Conservation (phyloP, 805 yeast species). For the Lipomyces kockii region DNA sequence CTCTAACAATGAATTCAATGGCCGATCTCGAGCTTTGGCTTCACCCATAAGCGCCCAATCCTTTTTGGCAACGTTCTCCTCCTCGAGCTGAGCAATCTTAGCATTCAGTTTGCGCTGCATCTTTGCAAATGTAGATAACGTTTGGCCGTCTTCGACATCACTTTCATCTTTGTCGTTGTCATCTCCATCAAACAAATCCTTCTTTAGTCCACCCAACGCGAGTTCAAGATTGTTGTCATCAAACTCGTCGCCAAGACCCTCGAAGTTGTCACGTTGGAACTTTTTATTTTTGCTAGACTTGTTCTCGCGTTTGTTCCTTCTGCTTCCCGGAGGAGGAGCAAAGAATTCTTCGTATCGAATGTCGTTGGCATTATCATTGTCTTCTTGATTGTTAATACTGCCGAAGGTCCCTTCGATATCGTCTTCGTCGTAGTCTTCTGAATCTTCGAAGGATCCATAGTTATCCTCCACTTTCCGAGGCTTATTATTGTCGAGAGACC, state of each 20-base stretch:
- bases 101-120: conserved; percentile 77
- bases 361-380: conserved; percentile 40
- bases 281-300: conserved; percentile 16
- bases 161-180: conserved; percentile 65
- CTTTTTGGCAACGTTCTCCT: conserved; percentile 86
- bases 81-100: conserved; percentile 80
- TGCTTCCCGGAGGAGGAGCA: conserved; percentile 43
- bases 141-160: conserved; percentile 63
- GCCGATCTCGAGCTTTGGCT: conserved; percentile 78
- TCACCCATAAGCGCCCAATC: conserved; percentile 96
- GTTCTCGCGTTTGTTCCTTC: conserved; percentile 8
- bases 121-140: conserved; percentile 60
- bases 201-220: conserved; percentile 43
- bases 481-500: conserved; percentile 5
- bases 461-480: conserved; percentile 3
- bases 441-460: conserved; percentile 11
- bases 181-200: conserved; percentile 50
- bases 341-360: conserved; percentile 49
- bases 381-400: not conserved
- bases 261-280: conserved; percentile 32
- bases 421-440: conserved; percentile 42
- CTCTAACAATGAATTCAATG: conserved; percentile 78
- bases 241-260: conserved; percentile 38
- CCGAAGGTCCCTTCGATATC: conserved; percentile 49
- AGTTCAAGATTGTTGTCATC: conserved; percentile 40